Evolutionary conservation across 2,329 filamentous ascomycete species (phyloP).

Genomic region (Elsinoe fawcettii): DNA sequence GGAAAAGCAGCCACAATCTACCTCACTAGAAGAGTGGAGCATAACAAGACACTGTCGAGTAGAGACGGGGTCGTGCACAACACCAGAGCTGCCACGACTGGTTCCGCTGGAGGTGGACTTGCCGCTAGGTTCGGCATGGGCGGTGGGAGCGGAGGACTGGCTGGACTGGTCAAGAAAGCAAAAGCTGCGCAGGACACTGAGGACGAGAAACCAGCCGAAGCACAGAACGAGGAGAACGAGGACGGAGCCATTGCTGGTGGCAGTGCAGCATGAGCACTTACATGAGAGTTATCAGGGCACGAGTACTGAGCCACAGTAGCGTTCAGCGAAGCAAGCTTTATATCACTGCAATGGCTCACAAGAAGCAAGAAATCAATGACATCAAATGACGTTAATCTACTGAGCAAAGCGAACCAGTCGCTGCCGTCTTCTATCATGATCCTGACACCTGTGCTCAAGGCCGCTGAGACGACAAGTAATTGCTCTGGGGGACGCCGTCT

Average conservation of each 20-base stretch:
- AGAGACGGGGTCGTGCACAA: constrained; percentile 24
- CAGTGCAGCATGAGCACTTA: not conserved
- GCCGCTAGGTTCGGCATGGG: not conserved
- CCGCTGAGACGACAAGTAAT: not conserved
- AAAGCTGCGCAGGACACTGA: not conserved
- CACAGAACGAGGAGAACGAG: not conserved
- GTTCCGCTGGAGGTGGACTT: not conserved
- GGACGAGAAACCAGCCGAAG: not conserved
- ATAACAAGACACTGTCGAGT: constrained; percentile 32
- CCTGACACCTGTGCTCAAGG: not conserved
- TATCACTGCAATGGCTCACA: not conserved
- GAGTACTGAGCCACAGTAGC: not conserved
- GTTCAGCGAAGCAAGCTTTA: not conserved
- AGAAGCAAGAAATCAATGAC: not conserved
- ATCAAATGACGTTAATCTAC: not conserved
- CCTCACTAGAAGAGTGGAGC: constrained; percentile 43
- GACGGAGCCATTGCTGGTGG: not conserved
- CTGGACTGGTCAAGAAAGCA: not conserved
- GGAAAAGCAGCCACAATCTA: constrained; percentile 51
- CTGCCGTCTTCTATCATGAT: not conserved
- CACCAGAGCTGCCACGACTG: not conserved
- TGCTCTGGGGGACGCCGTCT: not conserved
- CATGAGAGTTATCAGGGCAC: not conserved
- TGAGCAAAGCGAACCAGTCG: not conserved
- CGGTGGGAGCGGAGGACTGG: not conserved